These are phyloP conservation scores for Daldinia eschscholtzii DNA, from an alignment of 2,329 filamentous ascomycete species.

Conservation along the genomic window DNA sequence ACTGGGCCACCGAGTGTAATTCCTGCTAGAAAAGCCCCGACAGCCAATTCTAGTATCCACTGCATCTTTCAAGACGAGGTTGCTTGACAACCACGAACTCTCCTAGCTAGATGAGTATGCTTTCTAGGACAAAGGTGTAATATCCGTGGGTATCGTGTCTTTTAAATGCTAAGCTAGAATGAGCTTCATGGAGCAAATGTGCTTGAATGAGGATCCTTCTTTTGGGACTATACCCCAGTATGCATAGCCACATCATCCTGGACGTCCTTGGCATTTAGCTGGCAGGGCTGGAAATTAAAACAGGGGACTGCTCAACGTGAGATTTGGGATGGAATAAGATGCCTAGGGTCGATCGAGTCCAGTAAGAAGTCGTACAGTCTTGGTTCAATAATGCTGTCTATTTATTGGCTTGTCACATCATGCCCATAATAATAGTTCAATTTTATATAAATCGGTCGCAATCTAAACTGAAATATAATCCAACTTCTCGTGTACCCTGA, in stretches of 20 bases:
- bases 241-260: slow-evolving; percentile 1
- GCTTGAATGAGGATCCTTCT: background rate
- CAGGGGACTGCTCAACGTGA: background rate
- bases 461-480: background rate
- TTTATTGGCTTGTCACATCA: background rate
- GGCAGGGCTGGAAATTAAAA: slow-evolving; percentile 4
- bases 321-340: too few species aligned
- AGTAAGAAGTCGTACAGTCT: background rate
- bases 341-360: background rate
- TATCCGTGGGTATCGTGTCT: background rate
- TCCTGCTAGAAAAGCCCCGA: background rate
- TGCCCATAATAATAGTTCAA: background rate
- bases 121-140: background rate
- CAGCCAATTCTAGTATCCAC: background rate
- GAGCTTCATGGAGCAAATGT: background rate
- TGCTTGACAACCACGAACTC: background rate
- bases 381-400: background rate
- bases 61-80: background rate
- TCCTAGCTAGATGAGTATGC: background rate
- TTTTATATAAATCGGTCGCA: background rate
- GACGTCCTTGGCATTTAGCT: background rate
- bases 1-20: background rate
- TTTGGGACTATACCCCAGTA: background rate
- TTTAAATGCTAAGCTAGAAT: background rate
- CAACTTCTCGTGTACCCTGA: background rate